These are phyloP conservation scores for Kalanchoe fedtschenkoi DNA, from an alignment of 164 flowering plant genomes.

Conservation along the genomic window DNA sequence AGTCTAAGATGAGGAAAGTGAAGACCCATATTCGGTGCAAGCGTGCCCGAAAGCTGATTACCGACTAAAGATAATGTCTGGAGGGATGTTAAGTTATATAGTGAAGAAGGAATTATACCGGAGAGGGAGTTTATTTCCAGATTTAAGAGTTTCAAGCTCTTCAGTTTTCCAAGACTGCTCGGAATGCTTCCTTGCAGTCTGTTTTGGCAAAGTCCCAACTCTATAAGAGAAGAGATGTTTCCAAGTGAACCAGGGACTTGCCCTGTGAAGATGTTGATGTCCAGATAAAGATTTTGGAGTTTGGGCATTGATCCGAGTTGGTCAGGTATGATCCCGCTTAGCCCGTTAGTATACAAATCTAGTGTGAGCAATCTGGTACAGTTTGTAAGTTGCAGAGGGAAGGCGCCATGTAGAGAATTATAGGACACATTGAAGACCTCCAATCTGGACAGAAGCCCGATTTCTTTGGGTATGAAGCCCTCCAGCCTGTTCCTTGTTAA, in stretches of 20 bases:
- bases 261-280: neutral
- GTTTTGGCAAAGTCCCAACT: neutral
- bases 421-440: no score
- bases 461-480: no score
- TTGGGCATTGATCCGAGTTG: neutral
- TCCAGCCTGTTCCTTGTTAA: no score
- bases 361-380: no score
- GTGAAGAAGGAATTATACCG: neutral
- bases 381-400: no score
- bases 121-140: neutral
- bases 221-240: neutral
- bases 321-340: no score
- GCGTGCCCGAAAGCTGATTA: neutral
- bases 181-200: neutral
- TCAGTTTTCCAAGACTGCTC: neutral
- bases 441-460: no score
- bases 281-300: neutral
- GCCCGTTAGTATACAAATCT: no score
- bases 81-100: neutral
- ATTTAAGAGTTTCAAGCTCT: neutral
- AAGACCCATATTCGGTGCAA: neutral
- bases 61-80: neutral
- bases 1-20: neutral
- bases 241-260: neutral
- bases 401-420: no score